phyloP scores from a whole-genome alignment of 139 green algal genomes.

The Coelastrella sp. region DNA sequence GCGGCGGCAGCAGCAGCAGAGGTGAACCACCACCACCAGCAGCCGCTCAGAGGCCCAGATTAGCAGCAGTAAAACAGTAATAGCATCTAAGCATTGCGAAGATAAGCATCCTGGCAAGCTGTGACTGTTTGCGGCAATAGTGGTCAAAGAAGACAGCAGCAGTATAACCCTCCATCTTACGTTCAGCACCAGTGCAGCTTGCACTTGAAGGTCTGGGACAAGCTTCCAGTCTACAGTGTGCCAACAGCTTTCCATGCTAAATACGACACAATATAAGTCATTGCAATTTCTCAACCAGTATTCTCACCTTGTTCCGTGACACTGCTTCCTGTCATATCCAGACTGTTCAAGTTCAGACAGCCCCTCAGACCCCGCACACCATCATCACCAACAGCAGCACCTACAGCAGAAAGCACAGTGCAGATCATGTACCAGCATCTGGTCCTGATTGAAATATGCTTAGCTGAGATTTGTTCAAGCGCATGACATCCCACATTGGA shows the following conservation, averaged over 20 bases:
- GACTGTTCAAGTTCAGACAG: background rate
- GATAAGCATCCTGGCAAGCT: too few species aligned
- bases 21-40: background rate
- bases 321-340: constrained; percentile 34
- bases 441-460: background rate
- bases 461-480: background rate
- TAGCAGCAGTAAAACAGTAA: background rate
- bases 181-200: too few species aligned
- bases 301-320: constrained; percentile 29
- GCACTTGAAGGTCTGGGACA: too few species aligned
- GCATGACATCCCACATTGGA: too few species aligned
- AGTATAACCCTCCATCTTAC: too few species aligned
- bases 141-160: too few species aligned
- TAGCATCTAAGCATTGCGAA: too few species aligned
- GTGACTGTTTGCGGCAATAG: too few species aligned
- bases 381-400: constrained; percentile 22
- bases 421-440: background rate
- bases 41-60: background rate
- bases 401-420: background rate
- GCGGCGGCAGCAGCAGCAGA: background rate
- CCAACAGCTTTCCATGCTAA: background rate
- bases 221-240: too few species aligned
- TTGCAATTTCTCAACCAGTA: background rate
- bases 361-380: background rate
- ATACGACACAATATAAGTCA: background rate